Evolutionary conservation across 1,284 basidiomycete genomes (phyloP).

Genomic region (Papiliotrema nemorosa): DNA sequence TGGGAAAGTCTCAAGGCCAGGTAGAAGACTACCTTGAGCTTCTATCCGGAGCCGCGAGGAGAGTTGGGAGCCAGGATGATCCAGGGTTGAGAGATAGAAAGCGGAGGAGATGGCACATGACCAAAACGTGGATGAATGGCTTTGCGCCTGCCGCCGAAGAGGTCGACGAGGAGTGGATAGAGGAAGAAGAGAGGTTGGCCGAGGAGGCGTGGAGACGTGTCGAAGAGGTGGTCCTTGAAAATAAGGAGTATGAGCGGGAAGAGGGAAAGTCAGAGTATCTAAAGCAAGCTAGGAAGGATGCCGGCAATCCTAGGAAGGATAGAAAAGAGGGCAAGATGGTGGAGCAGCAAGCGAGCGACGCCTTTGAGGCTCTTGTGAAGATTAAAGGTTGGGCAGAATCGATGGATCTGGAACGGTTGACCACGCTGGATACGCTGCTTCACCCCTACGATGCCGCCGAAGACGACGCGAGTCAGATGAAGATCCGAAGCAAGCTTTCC

Average conservation of each 20-base stretch:
- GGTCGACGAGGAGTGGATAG: slow-evolving; percentile 60
- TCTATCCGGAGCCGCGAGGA: slow-evolving; percentile 43
- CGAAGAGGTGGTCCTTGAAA: slow-evolving; percentile 7
- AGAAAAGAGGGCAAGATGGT: slow-evolving; percentile 1
- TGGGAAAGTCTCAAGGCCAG: slow-evolving; percentile 59
- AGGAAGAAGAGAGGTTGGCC: slow-evolving; percentile 60
- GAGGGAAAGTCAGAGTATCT: neutral
- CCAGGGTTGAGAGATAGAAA: slow-evolving; percentile 11
- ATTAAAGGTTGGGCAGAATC: neutral
- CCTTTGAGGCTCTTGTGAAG: neutral
- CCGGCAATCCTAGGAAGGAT: neutral
- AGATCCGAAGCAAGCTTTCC: neutral
- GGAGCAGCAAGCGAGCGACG: neutral
- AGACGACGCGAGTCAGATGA: neutral
- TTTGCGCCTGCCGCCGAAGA: slow-evolving; percentile 50
- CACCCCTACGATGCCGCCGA: neutral
- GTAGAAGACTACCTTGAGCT: slow-evolving; percentile 60
- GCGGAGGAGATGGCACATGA: slow-evolving; percentile 5
- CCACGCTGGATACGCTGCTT: neutral
- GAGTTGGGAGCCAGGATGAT: neutral
- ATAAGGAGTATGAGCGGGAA: slow-evolving; percentile 6
- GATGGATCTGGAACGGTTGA: neutral
- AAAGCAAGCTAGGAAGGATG: neutral
- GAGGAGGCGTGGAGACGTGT: slow-evolving; percentile 48
- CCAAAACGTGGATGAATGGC: slow-evolving; percentile 15